These are phyloP conservation scores for Sporothrix curviconia DNA, from an alignment of 2,329 filamentous ascomycete species.

Conservation along the genomic window DNA sequence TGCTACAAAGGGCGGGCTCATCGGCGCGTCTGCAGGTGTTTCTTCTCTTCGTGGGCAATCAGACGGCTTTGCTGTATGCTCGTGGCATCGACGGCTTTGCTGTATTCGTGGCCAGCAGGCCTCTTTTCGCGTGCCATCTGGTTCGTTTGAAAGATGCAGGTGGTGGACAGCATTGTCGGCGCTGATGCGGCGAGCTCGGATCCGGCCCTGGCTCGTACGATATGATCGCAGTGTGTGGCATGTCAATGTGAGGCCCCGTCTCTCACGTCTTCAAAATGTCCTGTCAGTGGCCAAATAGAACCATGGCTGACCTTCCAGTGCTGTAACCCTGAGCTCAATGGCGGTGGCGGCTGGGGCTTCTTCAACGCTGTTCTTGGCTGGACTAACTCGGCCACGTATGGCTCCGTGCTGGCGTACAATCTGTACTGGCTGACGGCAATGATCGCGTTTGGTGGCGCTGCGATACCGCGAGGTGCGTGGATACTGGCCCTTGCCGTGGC, in stretches of 20 bases:
- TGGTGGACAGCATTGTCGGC: slow-evolving; percentile 48
- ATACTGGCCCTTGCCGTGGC: background rate
- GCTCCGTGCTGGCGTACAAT: slow-evolving; percentile 82
- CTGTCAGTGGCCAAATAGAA: too few relatives aligned
- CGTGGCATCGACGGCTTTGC: slow-evolving; percentile 15
- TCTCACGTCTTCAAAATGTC: background rate
- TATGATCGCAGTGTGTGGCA: slow-evolving; percentile 63
- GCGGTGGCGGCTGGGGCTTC: slow-evolving; percentile 72
- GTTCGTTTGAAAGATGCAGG: slow-evolving; percentile 63
- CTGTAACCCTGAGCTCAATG: slow-evolving; percentile 66
- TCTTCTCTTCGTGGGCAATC: too few relatives aligned
- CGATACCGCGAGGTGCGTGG: background rate
- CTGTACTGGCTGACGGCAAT: slow-evolving; percentile 63
- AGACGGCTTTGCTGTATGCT: too few relatives aligned
- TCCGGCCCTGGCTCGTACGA: slow-evolving; percentile 61
- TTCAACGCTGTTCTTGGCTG: slow-evolving; percentile 83
- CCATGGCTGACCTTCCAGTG: slow-evolving; percentile 44
- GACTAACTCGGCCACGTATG: slow-evolving; percentile 82
- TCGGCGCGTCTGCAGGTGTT: slow-evolving; percentile 58
- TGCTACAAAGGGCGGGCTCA: slow-evolving; percentile 60
- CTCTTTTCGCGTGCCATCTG: slow-evolving; percentile 73
- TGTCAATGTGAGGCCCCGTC: slow-evolving; percentile 46
- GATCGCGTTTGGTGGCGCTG: slow-evolving; percentile 2
- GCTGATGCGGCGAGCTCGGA: slow-evolving; percentile 55
- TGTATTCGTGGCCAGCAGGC: slow-evolving; percentile 78